Evolutionary conservation across 352 stramenopile genomes (phyloP), one percentile per base, ranked within the genome.

Genomic region (Pilasporangium apinafurcum): DNA sequence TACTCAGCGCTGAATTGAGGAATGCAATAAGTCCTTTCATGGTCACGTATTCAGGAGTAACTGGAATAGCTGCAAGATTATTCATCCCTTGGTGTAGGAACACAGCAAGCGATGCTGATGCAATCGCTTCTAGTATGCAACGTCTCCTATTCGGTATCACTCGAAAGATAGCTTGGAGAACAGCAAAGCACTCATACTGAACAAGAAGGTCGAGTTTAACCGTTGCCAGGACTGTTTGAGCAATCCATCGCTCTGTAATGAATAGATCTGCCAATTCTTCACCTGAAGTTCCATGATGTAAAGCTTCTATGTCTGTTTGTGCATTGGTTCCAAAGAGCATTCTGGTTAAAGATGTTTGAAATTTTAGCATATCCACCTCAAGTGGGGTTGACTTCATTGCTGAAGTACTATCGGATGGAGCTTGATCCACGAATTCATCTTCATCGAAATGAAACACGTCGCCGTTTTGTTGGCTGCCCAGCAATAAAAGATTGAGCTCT

Each of bases 371-470:
- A 24, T 90, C 68, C 24, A 86, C 60, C 22, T 70, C 58, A 1
- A 68, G 48, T 45, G n/a, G 29, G 26, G 21, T 33, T 60, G 4
- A 29, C 18, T 37, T 26, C 0, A 14, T 38, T 37, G n/a, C 36
- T 27, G 36, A 35, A 14, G 28, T 26, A 16, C 14, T 25, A 4
- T 56, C 48, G n/a, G n/a, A n/a, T n/a, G n/a, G 13, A 13, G 26
- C 20, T 14, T 54, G 30, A 18, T 74, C 41, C 14, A 77, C 53
- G 37, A 51, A 42, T 17, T 82, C 60, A 44, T 92, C 76, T 17
- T 86, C 63, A 32, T 92, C 77, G 34, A 92, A 86, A 39, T 83
- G 58, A 32, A 90, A 86, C 14, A 92, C 67, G 30, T 83, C 68
- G 29, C 75, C 75, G 1, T 63, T 50, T 28, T 61, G 66, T 10